phyloP scores from a whole-genome alignment of 2,329 filamentous ascomycete genomes.

The Penicillium sp. region DNA sequence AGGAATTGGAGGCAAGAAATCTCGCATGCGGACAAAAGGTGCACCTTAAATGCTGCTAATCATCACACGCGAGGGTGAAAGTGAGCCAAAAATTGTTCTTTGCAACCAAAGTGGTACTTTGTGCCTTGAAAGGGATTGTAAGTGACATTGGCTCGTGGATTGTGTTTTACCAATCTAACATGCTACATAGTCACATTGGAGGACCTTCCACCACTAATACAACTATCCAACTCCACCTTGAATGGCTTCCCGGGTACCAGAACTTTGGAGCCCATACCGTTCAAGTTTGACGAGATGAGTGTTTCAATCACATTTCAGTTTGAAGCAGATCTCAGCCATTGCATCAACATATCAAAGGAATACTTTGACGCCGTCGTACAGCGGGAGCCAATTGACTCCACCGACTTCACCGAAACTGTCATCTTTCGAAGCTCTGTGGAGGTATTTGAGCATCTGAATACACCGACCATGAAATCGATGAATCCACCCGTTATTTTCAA shows the following conservation, averaged over 20 bases:
- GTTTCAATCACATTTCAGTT: conserved; percentile 33
- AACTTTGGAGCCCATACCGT: conserved; percentile 27
- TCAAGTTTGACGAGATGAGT: conserved; percentile 29
- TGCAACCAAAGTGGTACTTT: conserved; percentile 37
- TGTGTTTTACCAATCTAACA: neutral
- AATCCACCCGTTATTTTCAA: conserved; percentile 25
- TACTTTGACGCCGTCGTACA: conserved; percentile 35
- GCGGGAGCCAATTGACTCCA: conserved; percentile 32
- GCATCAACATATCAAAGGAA: conserved; percentile 33
- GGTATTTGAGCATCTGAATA: conserved; percentile 31
- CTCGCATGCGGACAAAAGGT: conserved; percentile 32
- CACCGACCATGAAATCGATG: conserved; percentile 32
- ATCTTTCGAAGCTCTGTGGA: conserved; percentile 33
- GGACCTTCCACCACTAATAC: conserved; percentile 24
- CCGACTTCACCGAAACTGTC: conserved; percentile 31
- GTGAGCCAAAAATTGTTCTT: conserved; percentile 34
- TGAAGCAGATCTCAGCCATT: conserved; percentile 26
- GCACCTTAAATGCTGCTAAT: conserved; percentile 37
- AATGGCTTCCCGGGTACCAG: conserved; percentile 16
- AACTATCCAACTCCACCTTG: conserved; percentile 19
- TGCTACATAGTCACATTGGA: conserved; percentile 19
- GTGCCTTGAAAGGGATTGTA: conserved; percentile 32
- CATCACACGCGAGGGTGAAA: conserved; percentile 32
- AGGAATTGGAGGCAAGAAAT: conserved; percentile 32
- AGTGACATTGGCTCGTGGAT: conserved; percentile 1